These are phyloP conservation scores for Sporobolomyces phaffii DNA, from an alignment of 768 basidiomycete genomes.

Conservation along the genomic window DNA sequence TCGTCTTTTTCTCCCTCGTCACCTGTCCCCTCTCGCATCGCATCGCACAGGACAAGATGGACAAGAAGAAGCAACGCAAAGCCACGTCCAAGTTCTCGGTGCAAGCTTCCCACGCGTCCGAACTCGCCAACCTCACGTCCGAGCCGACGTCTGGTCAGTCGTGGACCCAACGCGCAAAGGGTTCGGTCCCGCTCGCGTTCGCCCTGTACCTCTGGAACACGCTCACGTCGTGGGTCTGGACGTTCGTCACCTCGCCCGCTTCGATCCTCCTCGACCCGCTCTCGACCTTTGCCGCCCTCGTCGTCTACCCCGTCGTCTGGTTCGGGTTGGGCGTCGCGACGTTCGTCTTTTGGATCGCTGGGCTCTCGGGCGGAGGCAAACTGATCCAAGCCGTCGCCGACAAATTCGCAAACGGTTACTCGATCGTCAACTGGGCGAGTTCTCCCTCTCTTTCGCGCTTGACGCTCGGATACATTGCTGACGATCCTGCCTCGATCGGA, in stretches of 20 bases:
- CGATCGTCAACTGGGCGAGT: conserved; percentile 25
- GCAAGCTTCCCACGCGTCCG: background rate
- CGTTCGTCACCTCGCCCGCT: conserved; percentile 19
- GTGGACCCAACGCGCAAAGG: background rate
- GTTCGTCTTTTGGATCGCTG: conserved; percentile 9
- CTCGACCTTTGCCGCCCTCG: background rate
- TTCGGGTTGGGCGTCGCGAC: background rate
- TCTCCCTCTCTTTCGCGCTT: background rate
- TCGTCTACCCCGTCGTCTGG: conserved; percentile 24
- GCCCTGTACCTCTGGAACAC: background rate
- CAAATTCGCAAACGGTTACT: conserved; percentile 7
- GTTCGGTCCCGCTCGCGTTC: conserved; percentile 5
- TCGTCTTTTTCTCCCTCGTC: background rate
- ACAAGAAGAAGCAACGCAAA: background rate
- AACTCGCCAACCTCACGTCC: background rate
- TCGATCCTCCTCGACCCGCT: conserved; percentile 23
- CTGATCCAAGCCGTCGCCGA: background rate
- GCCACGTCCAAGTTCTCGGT: background rate
- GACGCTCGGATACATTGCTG: background rate
- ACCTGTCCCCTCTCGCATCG: no score
- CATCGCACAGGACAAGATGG: background rate
- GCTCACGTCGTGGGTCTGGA: background rate
- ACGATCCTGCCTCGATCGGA: background rate
- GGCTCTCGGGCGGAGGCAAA: background rate
- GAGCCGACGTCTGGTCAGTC: background rate